Evolutionary conservation across 306 rosid genomes (phyloP).

Genomic region (Begonia loranthoides): DNA sequence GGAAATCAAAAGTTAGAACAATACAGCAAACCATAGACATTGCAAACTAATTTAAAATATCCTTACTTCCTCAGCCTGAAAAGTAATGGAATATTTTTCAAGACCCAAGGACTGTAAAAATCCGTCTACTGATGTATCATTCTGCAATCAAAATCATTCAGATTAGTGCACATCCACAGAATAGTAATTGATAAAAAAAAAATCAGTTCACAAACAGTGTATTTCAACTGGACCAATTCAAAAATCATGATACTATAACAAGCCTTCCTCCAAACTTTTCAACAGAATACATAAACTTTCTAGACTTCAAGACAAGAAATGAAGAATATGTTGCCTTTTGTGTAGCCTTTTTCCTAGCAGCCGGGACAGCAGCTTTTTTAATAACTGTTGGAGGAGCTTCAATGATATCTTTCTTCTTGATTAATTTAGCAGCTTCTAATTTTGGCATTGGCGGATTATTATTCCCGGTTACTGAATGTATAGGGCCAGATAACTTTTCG

Average conservation of each 20-base stretch:
- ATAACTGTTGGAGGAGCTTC: slow-evolving; percentile 33
- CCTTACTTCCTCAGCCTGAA: slow-evolving; percentile 98
- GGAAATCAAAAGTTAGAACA: background rate
- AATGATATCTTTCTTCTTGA: slow-evolving; percentile 28
- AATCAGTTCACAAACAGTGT: background rate
- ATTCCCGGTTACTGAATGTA: slow-evolving; percentile 51
- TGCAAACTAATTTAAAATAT: background rate
- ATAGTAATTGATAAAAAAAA: background rate
- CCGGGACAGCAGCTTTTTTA: slow-evolving; percentile 36
- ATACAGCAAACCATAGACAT: background rate
- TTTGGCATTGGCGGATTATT: slow-evolving; percentile 51
- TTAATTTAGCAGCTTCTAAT: slow-evolving; percentile 30
- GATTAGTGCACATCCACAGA: background rate
- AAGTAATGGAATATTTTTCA: slow-evolving; percentile 77
- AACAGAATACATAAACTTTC: background rate
- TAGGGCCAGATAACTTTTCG: slow-evolving; percentile 71
- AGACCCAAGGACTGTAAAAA: slow-evolving; percentile 86
- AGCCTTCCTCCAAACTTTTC: background rate
- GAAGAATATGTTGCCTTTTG: slow-evolving; percentile 36
- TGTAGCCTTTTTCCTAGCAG: slow-evolving; percentile 37
- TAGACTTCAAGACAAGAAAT: background rate
- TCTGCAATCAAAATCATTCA: slow-evolving; percentile 39
- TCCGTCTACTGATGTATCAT: slow-evolving; percentile 51
- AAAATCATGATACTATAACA: too few species aligned
- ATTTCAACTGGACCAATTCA: background rate